These are phyloP conservation scores for Anthracocystis setariae DNA, from an alignment of 1,284 basidiomycete species.

Conservation along the genomic window DNA sequence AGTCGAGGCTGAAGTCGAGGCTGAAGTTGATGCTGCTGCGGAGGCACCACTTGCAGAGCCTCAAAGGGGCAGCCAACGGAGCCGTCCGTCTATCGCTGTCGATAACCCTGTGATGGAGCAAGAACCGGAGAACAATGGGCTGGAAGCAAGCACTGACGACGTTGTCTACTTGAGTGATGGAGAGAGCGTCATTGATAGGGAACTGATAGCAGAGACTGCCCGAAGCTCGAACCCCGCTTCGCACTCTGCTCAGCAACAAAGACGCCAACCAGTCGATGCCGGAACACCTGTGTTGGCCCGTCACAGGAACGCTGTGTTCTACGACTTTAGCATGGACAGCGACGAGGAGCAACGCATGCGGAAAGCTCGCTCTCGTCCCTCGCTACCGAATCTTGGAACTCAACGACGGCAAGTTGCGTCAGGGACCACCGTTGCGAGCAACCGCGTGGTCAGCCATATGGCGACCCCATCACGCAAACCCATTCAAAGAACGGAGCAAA, in stretches of 20 bases:
- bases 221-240: neutral
- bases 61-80: neutral
- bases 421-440: slow-evolving; percentile 2
- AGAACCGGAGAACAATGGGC: neutral
- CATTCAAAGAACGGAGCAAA: neutral
- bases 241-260: neutral
- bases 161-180: neutral
- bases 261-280: slow-evolving; percentile 9
- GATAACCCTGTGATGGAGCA: neutral
- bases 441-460: slow-evolving; percentile 14
- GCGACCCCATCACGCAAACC: slow-evolving; percentile 20
- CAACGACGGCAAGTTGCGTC: neutral
- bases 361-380: slow-evolving; percentile 27
- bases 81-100: neutral
- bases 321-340: slow-evolving; percentile 47
- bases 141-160: neutral
- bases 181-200: neutral
- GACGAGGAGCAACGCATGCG: slow-evolving; percentile 39
- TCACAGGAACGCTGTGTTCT: slow-evolving; percentile 37
- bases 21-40: neutral
- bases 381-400: slow-evolving; percentile 16
- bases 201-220: too few relatives aligned
- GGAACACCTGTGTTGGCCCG: slow-evolving; percentile 33
- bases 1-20: slow-evolving; percentile 18
- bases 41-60: neutral